Percentiles rank a stretch among this genome's conserved stretches.
These are phyloP conservation scores for Mortierella sp. DNA, from an alignment of 371 early-diverging fungal species.

Conservation along the genomic window DNA sequence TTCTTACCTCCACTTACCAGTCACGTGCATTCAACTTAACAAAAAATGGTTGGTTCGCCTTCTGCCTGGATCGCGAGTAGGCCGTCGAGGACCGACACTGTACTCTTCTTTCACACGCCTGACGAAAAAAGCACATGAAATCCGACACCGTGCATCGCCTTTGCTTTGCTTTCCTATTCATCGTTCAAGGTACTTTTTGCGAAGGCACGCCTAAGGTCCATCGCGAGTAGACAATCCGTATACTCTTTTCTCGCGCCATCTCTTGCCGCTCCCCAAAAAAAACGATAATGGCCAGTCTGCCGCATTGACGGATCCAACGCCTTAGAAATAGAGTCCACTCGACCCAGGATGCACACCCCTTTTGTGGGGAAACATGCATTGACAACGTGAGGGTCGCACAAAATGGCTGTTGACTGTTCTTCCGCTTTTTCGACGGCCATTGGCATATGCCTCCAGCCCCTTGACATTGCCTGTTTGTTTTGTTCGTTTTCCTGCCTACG, in stretches of 20 bases:
- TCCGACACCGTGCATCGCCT: neutral
- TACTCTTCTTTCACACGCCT: neutral
- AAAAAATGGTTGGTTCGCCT: neutral
- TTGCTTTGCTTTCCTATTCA: neutral
- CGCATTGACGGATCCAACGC: neutral
- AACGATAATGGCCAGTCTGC: neutral
- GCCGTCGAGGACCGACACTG: neutral
- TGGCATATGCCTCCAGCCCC: neutral
- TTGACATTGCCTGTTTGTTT: neutral
- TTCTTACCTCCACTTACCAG: neutral
- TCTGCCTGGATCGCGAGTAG: neutral
- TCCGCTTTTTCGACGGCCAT: neutral
- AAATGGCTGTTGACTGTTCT: neutral
- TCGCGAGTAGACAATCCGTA: neutral
- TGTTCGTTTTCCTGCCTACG: neutral
- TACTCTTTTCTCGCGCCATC: neutral
- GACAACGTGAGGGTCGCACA: neutral
- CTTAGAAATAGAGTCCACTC: neutral
- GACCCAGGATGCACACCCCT: neutral
- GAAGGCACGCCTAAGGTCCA: too few relatives aligned
- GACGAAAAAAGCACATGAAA: neutral
- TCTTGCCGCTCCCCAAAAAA: neutral
- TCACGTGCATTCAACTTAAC: neutral
- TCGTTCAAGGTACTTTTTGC: neutral
- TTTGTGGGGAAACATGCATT: neutral